Conservation (phyloP, 148 eudicot species). For the Vaccinium macrocarpon region DNA sequence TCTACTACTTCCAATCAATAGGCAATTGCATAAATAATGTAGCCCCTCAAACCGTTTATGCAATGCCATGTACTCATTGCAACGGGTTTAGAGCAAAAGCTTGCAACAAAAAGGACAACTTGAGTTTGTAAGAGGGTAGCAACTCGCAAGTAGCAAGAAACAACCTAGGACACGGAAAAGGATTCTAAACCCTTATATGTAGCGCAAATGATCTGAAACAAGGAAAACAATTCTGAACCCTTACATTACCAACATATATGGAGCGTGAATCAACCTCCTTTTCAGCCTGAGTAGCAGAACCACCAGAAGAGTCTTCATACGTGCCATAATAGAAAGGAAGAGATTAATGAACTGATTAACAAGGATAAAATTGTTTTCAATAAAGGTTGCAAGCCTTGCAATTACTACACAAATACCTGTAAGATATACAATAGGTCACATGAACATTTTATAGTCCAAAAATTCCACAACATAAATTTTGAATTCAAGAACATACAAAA, state of each 20-base stretch:
- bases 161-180: neutral
- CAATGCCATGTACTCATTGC: neutral
- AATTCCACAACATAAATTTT: neutral
- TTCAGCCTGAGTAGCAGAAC: constrained; percentile 15
- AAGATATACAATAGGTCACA: neutral
- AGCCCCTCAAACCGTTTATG: neutral
- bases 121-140: neutral
- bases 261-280: constrained; percentile 14
- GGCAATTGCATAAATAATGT: neutral
- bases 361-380: neutral
- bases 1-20: neutral
- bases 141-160: neutral
- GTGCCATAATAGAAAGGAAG: constrained; percentile 10
- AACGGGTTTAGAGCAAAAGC: neutral
- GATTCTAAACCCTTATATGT: neutral
- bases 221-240: neutral
- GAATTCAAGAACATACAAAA: neutral
- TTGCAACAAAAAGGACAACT: neutral
- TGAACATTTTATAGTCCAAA: neutral
- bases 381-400: constrained; percentile 12
- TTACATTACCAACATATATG: constrained; percentile 14
- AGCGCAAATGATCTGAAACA: neutral
- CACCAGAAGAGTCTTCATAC: constrained; percentile 11
- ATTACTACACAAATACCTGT: neutral
- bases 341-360: neutral